A percentile compares a stretch with the other conserved stretches of the same genome.
These are phyloP conservation scores for Blastocrithidia nonstop DNA, from an alignment of 208 protist species.

Conservation along the genomic window DNA sequence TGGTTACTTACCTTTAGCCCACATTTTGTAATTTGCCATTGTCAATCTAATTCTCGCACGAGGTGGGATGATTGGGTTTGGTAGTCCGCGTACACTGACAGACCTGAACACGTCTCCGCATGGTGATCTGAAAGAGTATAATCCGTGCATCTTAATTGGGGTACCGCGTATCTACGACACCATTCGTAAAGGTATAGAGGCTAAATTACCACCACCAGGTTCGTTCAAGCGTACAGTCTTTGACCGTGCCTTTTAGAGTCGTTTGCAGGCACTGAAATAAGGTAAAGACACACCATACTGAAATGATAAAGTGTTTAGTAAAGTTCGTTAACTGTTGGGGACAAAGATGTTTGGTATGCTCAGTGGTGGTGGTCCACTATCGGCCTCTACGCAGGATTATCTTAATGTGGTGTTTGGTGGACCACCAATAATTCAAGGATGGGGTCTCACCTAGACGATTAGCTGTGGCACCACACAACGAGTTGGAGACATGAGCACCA, in stretches of 20 bases:
- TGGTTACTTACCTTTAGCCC: constrained; percentile 84
- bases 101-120: constrained; percentile 46
- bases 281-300: constrained; percentile 73
- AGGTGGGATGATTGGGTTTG: constrained; percentile 60
- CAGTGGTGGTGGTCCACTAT: constrained; percentile 62
- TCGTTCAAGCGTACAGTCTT: constrained; percentile 51
- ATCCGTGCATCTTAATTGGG: constrained; percentile 38
- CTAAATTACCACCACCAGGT: constrained; percentile 32
- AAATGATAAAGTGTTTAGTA: constrained; percentile 60
- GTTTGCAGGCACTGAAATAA: constrained; percentile 30
- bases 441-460: constrained; percentile 79
- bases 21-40: constrained; percentile 85
- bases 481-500: constrained; percentile 22
- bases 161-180: constrained; percentile 84
- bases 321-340: constrained; percentile 30
- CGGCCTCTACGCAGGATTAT: constrained; percentile 58
- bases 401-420: constrained; percentile 60
- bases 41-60: constrained; percentile 50
- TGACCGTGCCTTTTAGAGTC: constrained; percentile 39
- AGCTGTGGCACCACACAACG: constrained; percentile 40
- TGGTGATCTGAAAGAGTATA: constrained; percentile 69
- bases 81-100: constrained; percentile 57
- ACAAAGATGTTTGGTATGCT: constrained; percentile 37
- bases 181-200: constrained; percentile 55
- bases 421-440: constrained; percentile 47